phyloP scores from a whole-genome alignment of 805 yeast species.

The Cyberlindnera bimundalis region DNA sequence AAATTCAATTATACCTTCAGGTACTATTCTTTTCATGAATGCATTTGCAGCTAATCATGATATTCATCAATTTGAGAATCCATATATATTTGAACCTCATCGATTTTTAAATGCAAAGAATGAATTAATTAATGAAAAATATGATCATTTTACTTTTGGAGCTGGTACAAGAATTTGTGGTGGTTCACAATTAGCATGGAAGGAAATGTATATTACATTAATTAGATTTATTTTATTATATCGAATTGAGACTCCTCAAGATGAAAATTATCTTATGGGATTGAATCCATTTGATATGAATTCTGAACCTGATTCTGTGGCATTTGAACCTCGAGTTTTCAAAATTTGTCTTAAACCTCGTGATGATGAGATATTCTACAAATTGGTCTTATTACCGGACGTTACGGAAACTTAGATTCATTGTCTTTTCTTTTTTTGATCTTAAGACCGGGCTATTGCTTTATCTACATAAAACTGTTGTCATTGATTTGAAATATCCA shows the following conservation, averaged over 20 bases:
- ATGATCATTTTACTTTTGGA: slow-evolving; percentile 54
- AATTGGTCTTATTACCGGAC: slow-evolving; percentile 2
- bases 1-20: slow-evolving; percentile 45
- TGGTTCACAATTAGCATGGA: slow-evolving; percentile 60
- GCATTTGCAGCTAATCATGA: slow-evolving; percentile 73
- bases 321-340: slow-evolving; percentile 55
- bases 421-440: no score
- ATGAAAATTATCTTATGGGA: slow-evolving; percentile 32
- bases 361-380: slow-evolving; percentile 21
- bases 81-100: slow-evolving; percentile 48
- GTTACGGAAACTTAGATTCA: no score
- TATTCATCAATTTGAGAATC: slow-evolving; percentile 35
- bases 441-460: no score
- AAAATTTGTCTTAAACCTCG: slow-evolving; percentile 33
- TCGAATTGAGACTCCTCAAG: slow-evolving; percentile 41
- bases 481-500: no score
- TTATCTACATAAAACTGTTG: no score
- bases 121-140: slow-evolving; percentile 10
- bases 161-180: slow-evolving; percentile 72
- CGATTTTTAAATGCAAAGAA: slow-evolving; percentile 42
- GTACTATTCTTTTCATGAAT: slow-evolving; percentile 60
- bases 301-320: slow-evolving; percentile 51
- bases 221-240: slow-evolving; percentile 51
- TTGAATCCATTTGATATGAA: slow-evolving; percentile 50
- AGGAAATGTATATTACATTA: slow-evolving; percentile 59